Percentiles rank a stretch among this genome's conserved stretches.
phyloP scores from a whole-genome alignment of 176 grass and related monocot genomes.

The Luzula sylvatica region DNA sequence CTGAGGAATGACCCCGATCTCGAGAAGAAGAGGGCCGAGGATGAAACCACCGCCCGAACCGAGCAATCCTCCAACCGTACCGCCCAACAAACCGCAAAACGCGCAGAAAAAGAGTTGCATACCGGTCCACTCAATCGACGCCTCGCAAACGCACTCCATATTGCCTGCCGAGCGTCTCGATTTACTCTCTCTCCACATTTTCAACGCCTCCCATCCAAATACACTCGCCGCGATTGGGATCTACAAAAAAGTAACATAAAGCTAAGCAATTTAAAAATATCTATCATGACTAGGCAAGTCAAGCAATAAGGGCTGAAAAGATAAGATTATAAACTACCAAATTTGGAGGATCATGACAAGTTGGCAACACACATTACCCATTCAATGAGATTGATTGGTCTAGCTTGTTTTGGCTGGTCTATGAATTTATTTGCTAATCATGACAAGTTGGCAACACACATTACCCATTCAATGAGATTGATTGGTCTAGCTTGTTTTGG shows the following conservation, averaged over 20 bases:
- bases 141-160: slow-evolving; percentile 78
- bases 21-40: slow-evolving; percentile 90
- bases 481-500: background rate
- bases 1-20: slow-evolving; percentile 94
- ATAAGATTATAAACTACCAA: background rate
- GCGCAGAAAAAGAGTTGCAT: slow-evolving; percentile 79
- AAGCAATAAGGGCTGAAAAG: background rate
- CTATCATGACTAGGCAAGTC: background rate
- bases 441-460: slow-evolving; percentile 6
- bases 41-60: slow-evolving; percentile 94
- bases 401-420: background rate
- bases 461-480: no score
- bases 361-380: slow-evolving; percentile 7
- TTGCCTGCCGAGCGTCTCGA: slow-evolving; percentile 50
- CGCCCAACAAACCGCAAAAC: slow-evolving; percentile 70
- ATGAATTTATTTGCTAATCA: no score
- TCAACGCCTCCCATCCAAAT: slow-evolving; percentile 54
- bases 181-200: slow-evolving; percentile 62
- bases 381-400: background rate
- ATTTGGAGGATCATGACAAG: background rate
- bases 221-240: slow-evolving; percentile 47
- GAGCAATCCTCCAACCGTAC: slow-evolving; percentile 80
- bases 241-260: slow-evolving; percentile 24
- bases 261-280: background rate
- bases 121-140: slow-evolving; percentile 73